Conservation (phyloP, 2,329 filamentous ascomycete species). For the Aureobasidium lini region DNA sequence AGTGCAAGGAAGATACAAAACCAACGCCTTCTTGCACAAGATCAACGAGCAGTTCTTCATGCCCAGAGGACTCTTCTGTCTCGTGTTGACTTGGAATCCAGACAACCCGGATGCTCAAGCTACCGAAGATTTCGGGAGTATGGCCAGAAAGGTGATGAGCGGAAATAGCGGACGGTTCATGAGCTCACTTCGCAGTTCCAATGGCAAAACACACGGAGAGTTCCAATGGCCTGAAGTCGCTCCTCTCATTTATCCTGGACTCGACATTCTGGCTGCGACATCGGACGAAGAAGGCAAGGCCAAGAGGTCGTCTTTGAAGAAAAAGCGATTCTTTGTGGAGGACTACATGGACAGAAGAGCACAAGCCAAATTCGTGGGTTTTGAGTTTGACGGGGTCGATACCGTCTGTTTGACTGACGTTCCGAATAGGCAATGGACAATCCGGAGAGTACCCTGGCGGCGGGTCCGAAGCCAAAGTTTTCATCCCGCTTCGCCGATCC, state of each 20-base stretch:
- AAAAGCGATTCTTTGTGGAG: conserved; percentile 33
- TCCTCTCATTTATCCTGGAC: conserved; percentile 42
- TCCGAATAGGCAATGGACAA: not conserved
- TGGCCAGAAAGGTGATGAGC: conserved; percentile 28
- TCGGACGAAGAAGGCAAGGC: not conserved
- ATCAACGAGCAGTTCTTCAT: conserved; percentile 52
- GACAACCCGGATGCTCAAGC: conserved; percentile 10
- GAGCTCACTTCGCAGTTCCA: conserved; percentile 31
- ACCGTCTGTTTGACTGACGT: not conserved
- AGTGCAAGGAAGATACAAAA: conserved; percentile 30
- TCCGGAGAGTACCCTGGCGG: not conserved
- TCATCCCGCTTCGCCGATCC: conserved; percentile 45
- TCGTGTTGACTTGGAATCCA: conserved; percentile 39
- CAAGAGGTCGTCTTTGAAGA: conserved; percentile 23
- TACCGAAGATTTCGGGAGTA: conserved; percentile 27
- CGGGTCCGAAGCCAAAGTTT: conserved; percentile 36
- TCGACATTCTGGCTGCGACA: conserved; percentile 27
- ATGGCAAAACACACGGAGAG: conserved; percentile 34
- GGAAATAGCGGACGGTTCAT: conserved; percentile 20
- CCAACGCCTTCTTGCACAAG: conserved; percentile 48
- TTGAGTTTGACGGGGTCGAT: conserved; percentile 8
- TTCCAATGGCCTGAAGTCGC: conserved; percentile 35
- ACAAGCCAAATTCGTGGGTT: conserved; percentile 37
- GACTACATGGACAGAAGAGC: conserved; percentile 45
- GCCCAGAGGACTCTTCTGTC: conserved; percentile 48